A percentile compares a stretch with the other conserved stretches of the same genome.
These are phyloP conservation scores for Thermochaetoides thermophila DNA, from an alignment of 495 filamentous ascomycete species.

Conservation along the genomic window DNA sequence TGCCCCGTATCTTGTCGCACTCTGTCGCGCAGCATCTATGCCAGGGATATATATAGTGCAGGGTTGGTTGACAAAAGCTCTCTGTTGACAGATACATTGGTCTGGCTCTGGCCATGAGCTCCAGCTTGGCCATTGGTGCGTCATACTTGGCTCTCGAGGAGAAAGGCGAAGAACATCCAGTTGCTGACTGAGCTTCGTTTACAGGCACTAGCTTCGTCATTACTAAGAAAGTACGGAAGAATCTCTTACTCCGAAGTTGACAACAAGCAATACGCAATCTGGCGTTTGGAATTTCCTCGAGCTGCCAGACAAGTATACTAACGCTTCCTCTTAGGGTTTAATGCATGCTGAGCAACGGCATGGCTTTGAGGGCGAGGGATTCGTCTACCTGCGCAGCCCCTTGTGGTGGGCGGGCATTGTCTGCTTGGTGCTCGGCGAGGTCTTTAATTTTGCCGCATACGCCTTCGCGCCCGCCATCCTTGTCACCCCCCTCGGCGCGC, in stretches of 20 bases:
- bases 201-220: conserved; percentile 85
- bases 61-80: conserved; percentile 8
- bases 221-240: conserved; percentile 60
- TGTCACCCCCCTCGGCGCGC: conserved; percentile 83
- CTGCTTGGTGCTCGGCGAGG: conserved; percentile 75
- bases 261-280: too few relatives aligned
- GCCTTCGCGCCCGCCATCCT: conserved; percentile 95
- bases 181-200: conserved; percentile 16
- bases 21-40: not conserved
- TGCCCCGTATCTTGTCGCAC: too few relatives aligned
- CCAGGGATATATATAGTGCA: not conserved
- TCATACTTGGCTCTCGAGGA: conserved; percentile 3
- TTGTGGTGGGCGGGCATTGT: conserved; percentile 91
- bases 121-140: conserved; percentile 87
- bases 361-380: conserved; percentile 95
- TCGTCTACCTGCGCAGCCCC: conserved; percentile 78
- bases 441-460: conserved; percentile 94
- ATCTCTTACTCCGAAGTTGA: too few relatives aligned
- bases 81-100: conserved; percentile 63
- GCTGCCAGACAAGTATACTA: conserved; percentile 10
- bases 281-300: too few relatives aligned
- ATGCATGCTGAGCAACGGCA: conserved; percentile 78
- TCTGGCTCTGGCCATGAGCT: conserved; percentile 73
- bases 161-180: not conserved
- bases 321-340: conserved; percentile 60